Base-by-base conservation (phyloP, 163 green algal species). In the Picocystis sp. region DNA sequence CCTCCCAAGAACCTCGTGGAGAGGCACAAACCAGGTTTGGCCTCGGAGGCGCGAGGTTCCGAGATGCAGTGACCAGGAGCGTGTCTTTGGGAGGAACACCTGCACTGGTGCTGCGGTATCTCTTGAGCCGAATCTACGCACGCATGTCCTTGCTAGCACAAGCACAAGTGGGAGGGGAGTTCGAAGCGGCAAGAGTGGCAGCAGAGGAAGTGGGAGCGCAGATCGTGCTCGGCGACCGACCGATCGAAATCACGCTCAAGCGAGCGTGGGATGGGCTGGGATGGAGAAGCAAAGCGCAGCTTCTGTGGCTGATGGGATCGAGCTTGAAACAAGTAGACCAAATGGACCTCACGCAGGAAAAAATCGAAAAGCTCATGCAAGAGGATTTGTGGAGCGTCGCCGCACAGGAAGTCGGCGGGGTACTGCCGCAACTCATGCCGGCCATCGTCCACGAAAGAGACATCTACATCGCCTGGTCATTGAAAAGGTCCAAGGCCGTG, bases 401-500 rank as follows among this genome's bases (percentile, higher is more conserved):
- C 17, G 54, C 73, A 2, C 1, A 57, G n/a, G 43, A 59, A 45
- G 6, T 59, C 42, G 41, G 43, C 11, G 25, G n/a, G 11, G 35
- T 14, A 6, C 50, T 50, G 22, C 53, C 53, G 3, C 50, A 73
- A 49, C 52, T 74, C 0, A 29, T 72, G 2, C 9, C 33, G 3
- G 52, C 70, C 1, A 47, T 84, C 25, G 33, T 91, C 17, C 52
- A 76, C 22, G 79, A 93, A 58, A 64, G 83, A 0, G 83, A 93
- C 52, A 42, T 78, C 52, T 87, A 88, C 55, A 64, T 88, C 15
- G 77, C 83, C 0, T 94, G 83, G 83, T 77, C 60, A 13, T 35
- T 92, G 10, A 90, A 90, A 55, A 71, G 83, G 17, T 81, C 65
- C 45, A 93, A 92, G 55, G 83, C 83, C 1, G 83, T 94, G 22